Evolutionary conservation across 2,329 filamentous ascomycete species (phyloP).

Genomic region (Chaetomiaceae sp.): DNA sequence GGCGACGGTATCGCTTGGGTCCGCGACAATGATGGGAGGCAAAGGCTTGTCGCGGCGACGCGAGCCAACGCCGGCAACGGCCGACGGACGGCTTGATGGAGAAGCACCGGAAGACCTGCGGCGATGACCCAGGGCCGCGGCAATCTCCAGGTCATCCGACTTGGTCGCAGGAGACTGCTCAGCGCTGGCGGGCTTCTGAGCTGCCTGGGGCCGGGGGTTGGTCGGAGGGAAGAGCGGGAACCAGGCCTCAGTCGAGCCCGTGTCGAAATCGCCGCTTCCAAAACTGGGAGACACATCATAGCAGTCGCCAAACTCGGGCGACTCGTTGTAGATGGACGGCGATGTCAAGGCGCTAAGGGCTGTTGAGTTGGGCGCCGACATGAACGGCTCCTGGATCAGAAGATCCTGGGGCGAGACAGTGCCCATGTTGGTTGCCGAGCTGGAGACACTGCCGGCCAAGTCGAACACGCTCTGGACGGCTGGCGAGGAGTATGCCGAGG

Average conservation of each 20-base stretch:
- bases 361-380: constrained; percentile 76
- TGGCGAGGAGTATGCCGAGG: constrained; percentile 52
- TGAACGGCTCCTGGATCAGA: constrained; percentile 61
- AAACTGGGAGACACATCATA: constrained; percentile 79
- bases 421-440: constrained; percentile 52
- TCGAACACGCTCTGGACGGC: constrained; percentile 50
- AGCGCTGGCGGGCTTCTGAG: constrained; percentile 22
- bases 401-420: constrained; percentile 86
- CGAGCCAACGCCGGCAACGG: constrained; percentile 63
- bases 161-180: constrained; percentile 42
- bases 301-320: constrained; percentile 65
- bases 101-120: constrained; percentile 45
- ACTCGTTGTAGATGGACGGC: constrained; percentile 72
- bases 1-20: constrained; percentile 69
- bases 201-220: constrained; percentile 25
- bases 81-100: constrained; percentile 57
- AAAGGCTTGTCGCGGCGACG: constrained; percentile 78
- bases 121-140: constrained; percentile 36
- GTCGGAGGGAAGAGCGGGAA: constrained; percentile 67
- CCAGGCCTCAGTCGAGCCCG: constrained; percentile 56
- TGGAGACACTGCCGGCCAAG: constrained; percentile 43
- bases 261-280: constrained; percentile 53
- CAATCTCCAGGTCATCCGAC: constrained; percentile 48
- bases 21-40: constrained; percentile 70
- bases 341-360: constrained; percentile 82